These are phyloP conservation scores for Agaricus subrufescens DNA, from an alignment of 768 basidiomycete genomes.

Conservation along the genomic window DNA sequence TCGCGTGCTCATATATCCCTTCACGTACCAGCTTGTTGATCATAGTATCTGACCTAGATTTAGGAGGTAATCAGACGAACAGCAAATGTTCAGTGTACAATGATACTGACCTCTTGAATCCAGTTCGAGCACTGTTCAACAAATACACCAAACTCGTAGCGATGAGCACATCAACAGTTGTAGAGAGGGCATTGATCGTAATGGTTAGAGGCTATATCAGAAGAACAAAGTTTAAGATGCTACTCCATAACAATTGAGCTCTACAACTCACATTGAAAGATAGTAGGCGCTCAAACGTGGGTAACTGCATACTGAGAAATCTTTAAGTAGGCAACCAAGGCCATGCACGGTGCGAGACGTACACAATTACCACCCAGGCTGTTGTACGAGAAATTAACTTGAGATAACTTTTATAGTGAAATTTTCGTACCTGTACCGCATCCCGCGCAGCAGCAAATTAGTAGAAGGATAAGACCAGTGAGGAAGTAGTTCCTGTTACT, in stretches of 20 bases:
- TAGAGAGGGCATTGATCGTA: constrained; percentile 46
- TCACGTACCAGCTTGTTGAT: constrained; percentile 39
- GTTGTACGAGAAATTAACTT: neutral
- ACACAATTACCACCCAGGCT: constrained; percentile 43
- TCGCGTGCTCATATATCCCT: neutral
- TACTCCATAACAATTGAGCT: neutral
- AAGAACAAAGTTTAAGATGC: neutral
- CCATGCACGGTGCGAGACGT: constrained; percentile 12
- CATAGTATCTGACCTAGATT: constrained; percentile 40
- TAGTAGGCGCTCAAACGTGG: constrained; percentile 31
- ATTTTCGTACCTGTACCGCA: constrained; percentile 28
- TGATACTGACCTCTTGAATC: constrained; percentile 36
- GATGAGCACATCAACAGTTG: constrained; percentile 44
- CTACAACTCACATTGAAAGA: constrained; percentile 27
- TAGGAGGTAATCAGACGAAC: neutral
- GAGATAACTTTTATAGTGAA: neutral
- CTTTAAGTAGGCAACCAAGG: neutral
- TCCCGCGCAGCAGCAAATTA: constrained; percentile 27
- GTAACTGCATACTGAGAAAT: constrained; percentile 27
- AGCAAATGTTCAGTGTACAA: neutral
- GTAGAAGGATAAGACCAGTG: constrained; percentile 24
- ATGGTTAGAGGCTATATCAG: constrained; percentile 37
- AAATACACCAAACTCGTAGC: constrained; percentile 41
- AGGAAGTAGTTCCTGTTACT: constrained; percentile 35
- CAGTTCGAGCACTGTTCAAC: constrained; percentile 44